These are phyloP conservation scores for Waltergamsia citrina DNA, from an alignment of 2,329 filamentous ascomycete genomes.

Conservation along the genomic window DNA sequence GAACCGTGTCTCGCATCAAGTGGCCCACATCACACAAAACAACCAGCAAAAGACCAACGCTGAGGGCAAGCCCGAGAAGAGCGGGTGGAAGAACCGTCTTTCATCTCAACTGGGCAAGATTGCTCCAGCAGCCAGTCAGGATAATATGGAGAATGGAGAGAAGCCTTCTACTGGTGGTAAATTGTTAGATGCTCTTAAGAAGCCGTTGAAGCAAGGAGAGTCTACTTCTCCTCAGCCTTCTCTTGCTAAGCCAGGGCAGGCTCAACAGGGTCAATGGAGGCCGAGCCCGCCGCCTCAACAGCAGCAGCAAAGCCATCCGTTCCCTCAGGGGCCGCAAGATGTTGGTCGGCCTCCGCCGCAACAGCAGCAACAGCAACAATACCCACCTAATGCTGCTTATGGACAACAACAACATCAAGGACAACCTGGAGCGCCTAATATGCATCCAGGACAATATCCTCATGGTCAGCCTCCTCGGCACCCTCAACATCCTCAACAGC, in stretches of 20 bases:
- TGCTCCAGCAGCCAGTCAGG: slow-evolving; percentile 6
- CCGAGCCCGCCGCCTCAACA: not conserved
- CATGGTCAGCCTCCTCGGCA: slow-evolving; percentile 3
- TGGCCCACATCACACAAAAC: slow-evolving; percentile 4
- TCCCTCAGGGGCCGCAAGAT: too few relatives aligned
- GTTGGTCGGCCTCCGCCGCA: slow-evolving; percentile 1
- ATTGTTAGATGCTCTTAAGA: not conserved
- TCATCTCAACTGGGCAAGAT: not conserved
- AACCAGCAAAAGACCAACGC: slow-evolving; percentile 4
- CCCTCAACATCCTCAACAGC: not conserved
- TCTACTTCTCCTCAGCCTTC: too few relatives aligned
- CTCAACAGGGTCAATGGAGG: not conserved
- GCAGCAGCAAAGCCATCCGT: slow-evolving; percentile 6
- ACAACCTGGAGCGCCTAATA: not conserved
- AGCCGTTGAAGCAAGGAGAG: not conserved
- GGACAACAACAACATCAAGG: not conserved
- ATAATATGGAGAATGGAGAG: slow-evolving; percentile 12
- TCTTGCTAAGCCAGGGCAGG: too few relatives aligned
- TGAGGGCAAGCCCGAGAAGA: slow-evolving; percentile 5
- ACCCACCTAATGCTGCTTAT: not conserved
- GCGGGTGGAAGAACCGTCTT: not conserved
- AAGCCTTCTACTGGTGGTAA: not conserved
- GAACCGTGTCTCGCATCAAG: slow-evolving; percentile 21
- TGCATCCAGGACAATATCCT: slow-evolving; percentile 1
- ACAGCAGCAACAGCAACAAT: slow-evolving; percentile 4